A percentile compares a stretch with the other conserved stretches of the same genome.
These are phyloP conservation scores for Sporothrix phasma DNA, from an alignment of 2,329 filamentous ascomycete species.

Conservation along the genomic window DNA sequence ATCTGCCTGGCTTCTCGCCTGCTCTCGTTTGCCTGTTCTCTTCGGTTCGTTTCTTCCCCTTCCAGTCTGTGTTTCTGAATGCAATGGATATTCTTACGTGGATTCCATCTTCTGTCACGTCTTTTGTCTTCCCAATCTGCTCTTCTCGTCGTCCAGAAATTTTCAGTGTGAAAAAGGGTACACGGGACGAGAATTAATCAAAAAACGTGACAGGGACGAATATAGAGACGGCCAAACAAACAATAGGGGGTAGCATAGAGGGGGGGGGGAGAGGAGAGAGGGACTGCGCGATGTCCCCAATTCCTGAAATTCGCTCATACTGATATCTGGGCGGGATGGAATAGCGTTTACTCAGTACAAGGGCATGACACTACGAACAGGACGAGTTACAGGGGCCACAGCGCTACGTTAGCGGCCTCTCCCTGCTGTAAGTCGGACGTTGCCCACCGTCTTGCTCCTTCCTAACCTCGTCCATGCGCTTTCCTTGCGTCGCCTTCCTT, in stretches of 20 bases:
- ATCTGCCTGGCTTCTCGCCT: neutral
- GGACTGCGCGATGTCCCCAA: neutral
- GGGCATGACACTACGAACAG: neutral
- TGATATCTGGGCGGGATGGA: neutral
- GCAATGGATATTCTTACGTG: neutral
- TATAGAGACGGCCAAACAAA: neutral
- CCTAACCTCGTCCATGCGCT: neutral
- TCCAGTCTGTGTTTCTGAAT: neutral
- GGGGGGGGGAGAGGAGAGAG: neutral
- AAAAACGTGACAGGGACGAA: neutral
- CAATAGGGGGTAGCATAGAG: neutral
- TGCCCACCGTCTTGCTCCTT: neutral
- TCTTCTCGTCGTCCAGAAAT: neutral
- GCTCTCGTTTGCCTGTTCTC: neutral
- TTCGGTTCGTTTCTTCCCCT: neutral
- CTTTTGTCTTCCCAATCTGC: neutral
- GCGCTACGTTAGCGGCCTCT: neutral
- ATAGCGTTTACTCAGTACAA: neutral
- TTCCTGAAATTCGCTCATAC: conserved; percentile 6
- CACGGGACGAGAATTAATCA: neutral
- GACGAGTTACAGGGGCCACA: neutral
- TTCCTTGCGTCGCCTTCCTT: neutral
- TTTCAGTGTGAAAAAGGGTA: neutral
- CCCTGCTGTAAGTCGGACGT: neutral
- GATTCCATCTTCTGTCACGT: neutral